Evolutionary conservation across 1,284 basidiomycete genomes (phyloP).

Genomic region (Gymnopus androsaceus): DNA sequence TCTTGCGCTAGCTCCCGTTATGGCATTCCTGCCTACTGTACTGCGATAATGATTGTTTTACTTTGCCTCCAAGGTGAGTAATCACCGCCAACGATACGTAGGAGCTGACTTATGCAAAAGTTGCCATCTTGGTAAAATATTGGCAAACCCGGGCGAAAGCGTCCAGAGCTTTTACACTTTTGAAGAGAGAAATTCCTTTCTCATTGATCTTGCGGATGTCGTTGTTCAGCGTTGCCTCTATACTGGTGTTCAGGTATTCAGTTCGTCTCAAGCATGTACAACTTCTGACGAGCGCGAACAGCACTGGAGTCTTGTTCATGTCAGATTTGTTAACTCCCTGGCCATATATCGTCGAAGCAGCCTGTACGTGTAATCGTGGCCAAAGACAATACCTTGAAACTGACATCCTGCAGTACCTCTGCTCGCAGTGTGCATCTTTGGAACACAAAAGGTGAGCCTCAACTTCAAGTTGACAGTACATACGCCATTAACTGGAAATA

Average conservation of each 20-base stretch:
- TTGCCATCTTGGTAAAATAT: slow-evolving; percentile 33
- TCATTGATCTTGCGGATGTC: slow-evolving; percentile 20
- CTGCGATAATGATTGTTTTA: slow-evolving; percentile 39
- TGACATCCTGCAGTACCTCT: slow-evolving; percentile 40
- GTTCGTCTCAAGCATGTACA: neutral
- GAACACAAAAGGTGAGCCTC: slow-evolving; percentile 47
- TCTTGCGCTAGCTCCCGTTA: slow-evolving; percentile 32
- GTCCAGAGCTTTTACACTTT: slow-evolving; percentile 38
- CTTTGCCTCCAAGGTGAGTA: slow-evolving; percentile 47
- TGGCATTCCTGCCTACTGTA: slow-evolving; percentile 49
- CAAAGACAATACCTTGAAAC: neutral
- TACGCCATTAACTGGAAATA: slow-evolving; percentile 18
- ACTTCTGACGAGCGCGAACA: slow-evolving; percentile 8
- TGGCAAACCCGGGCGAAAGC: slow-evolving; percentile 29
- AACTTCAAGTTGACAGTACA: no score
- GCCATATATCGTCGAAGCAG: slow-evolving; percentile 53
- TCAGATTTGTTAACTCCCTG: slow-evolving; percentile 32
- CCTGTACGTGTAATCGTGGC: slow-evolving; percentile 37
- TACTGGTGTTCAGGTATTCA: slow-evolving; percentile 27
- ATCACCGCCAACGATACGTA: slow-evolving; percentile 14
- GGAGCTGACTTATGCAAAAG: slow-evolving; percentile 23
- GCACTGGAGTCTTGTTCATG: slow-evolving; percentile 45
- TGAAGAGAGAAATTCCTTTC: slow-evolving; percentile 27
- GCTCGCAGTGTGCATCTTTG: slow-evolving; percentile 46
- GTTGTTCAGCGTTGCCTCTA: slow-evolving; percentile 11